phyloP scores from a whole-genome alignment of 1,284 basidiomycete species.

The Crucibulum cyathiforme region DNA sequence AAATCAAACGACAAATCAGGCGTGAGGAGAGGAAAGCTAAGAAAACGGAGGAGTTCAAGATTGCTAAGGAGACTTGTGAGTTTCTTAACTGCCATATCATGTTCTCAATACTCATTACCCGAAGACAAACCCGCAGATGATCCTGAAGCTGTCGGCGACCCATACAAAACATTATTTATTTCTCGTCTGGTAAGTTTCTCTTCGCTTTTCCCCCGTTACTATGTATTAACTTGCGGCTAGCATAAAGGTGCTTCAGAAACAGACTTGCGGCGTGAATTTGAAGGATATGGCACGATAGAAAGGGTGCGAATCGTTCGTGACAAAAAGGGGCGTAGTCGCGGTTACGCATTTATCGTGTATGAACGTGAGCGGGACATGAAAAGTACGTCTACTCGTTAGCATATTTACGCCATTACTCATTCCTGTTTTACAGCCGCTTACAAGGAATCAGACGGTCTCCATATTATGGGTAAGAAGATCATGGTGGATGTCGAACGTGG shows the following conservation, averaged over 20 bases:
- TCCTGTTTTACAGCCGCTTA: constrained; percentile 79
- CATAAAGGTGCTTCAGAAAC: constrained; percentile 90
- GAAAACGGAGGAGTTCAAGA: constrained; percentile 80
- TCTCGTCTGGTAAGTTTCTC: constrained; percentile 76
- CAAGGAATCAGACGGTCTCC: constrained; percentile 98
- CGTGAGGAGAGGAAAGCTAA: constrained; percentile 83
- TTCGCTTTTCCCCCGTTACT: background rate
- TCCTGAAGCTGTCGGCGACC: constrained; percentile 93
- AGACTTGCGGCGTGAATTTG: constrained; percentile 94
- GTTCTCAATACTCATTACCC: constrained; percentile 5
- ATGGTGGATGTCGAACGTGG: constrained; percentile 98
- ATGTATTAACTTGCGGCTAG: constrained; percentile 44
- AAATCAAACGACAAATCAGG: constrained; percentile 78
- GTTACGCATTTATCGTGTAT: constrained; percentile 98
- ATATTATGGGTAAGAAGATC: constrained; percentile 94
- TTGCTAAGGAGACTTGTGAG: constrained; percentile 84
- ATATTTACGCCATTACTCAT: constrained; percentile 13
- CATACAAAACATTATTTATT: constrained; percentile 98
- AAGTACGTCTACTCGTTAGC: constrained; percentile 57
- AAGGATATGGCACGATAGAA: constrained; percentile 94
- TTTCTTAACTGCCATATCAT: constrained; percentile 16
- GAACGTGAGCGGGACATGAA: constrained; percentile 99
- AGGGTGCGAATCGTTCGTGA: constrained; percentile 90
- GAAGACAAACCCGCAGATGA: constrained; percentile 92
- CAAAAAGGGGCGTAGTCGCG: constrained; percentile 84